Percentiles rank a stretch among this genome's conserved stretches.
These are phyloP conservation scores for Nicotiana benthamiana DNA, from an alignment of 257 asterid species.

Conservation along the genomic window DNA sequence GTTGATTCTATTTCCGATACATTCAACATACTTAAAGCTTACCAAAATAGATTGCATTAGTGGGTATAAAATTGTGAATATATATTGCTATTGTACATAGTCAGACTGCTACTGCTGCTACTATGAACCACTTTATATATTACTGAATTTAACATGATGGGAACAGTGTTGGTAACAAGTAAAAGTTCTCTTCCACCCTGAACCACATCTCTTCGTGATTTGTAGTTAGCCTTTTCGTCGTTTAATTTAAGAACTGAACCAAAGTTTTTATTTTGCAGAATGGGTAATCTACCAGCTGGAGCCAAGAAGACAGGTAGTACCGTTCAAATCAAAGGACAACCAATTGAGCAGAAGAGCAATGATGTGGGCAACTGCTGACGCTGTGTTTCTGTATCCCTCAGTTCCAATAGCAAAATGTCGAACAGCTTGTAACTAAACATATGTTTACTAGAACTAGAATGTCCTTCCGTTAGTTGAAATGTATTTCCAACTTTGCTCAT, in stretches of 20 bases:
- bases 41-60: neutral
- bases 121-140: neutral
- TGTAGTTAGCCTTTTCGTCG: neutral
- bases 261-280: conserved; percentile 35
- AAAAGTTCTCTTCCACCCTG: neutral
- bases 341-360: conserved; percentile 91
- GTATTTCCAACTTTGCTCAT: neutral
- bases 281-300: conserved; percentile 74
- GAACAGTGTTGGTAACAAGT: neutral
- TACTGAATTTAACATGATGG: neutral
- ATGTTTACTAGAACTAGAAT: conserved; percentile 3
- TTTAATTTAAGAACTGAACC: neutral
- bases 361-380: conserved; percentile 51
- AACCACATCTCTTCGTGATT: neutral
- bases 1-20: neutral
- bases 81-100: neutral
- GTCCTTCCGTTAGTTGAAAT: neutral
- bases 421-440: neutral
- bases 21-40: neutral
- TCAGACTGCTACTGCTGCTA: neutral
- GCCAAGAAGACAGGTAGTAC: conserved; percentile 43
- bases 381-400: neutral
- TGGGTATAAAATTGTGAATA: neutral
- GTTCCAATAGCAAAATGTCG: conserved; percentile 5
- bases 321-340: conserved; percentile 85